phyloP scores from a whole-genome alignment of 2,329 filamentous ascomycete genomes.

The Fusarium duplospermum region DNA sequence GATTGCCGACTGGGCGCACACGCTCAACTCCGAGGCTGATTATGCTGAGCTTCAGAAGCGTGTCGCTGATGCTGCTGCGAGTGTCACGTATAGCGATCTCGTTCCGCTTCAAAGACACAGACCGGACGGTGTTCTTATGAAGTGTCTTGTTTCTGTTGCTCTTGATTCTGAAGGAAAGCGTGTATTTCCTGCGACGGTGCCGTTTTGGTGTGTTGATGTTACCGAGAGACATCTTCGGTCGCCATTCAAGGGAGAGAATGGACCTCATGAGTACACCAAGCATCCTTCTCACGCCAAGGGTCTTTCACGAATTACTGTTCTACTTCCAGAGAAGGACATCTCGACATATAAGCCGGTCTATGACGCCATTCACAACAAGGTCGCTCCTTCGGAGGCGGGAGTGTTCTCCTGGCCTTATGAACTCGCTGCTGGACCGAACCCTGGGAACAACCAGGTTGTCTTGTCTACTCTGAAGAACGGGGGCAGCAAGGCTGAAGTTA shows the following conservation, averaged over 20 bases:
- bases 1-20: slow-evolving; percentile 72
- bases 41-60: slow-evolving; percentile 53
- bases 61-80: slow-evolving; percentile 48
- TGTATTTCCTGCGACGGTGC: slow-evolving; percentile 61
- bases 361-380: slow-evolving; percentile 42
- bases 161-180: slow-evolving; percentile 38
- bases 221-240: slow-evolving; percentile 68
- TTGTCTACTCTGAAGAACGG: slow-evolving; percentile 14
- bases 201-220: slow-evolving; percentile 75
- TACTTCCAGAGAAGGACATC: slow-evolving; percentile 43
- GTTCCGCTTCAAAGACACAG: slow-evolving; percentile 63
- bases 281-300: slow-evolving; percentile 67
- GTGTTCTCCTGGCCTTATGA: slow-evolving; percentile 34
- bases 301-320: slow-evolving; percentile 57
- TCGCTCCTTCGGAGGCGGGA: not conserved
- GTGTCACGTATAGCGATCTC: slow-evolving; percentile 61
- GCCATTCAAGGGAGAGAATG: slow-evolving; percentile 50
- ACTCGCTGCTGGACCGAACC: slow-evolving; percentile 23
- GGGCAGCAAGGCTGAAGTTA: slow-evolving; percentile 24
- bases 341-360: slow-evolving; percentile 39
- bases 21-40: slow-evolving; percentile 49
- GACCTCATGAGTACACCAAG: slow-evolving; percentile 38
- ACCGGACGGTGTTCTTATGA: slow-evolving; percentile 66
- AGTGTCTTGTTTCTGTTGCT: slow-evolving; percentile 68
- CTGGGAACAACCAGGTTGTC: slow-evolving; percentile 27